phyloP scores from a whole-genome alignment of 116 monocot species.

The Phalaenopsis hybrid region DNA sequence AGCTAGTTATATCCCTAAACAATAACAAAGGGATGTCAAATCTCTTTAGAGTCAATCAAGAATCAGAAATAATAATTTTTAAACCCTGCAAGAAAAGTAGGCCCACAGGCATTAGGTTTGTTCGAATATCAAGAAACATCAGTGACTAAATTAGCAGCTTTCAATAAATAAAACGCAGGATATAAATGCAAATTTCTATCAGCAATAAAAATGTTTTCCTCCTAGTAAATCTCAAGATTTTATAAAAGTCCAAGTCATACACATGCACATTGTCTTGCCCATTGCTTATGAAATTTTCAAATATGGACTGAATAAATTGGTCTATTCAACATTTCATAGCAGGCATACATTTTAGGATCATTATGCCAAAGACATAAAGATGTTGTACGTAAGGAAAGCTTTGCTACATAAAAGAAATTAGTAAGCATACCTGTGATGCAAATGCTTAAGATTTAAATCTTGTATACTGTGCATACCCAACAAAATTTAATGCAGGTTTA shows the following conservation, averaged over 20 bases:
- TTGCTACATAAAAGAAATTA: background rate
- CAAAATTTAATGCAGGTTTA: background rate
- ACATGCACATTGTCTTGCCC: background rate
- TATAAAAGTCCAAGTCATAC: background rate
- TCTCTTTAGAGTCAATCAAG: background rate
- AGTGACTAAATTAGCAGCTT: background rate
- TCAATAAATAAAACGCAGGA: background rate
- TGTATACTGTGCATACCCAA: background rate
- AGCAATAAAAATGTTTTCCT: background rate
- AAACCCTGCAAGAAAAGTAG: background rate
- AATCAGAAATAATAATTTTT: background rate
- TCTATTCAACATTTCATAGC: background rate
- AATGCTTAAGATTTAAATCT: background rate
- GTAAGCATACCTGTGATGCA: background rate
- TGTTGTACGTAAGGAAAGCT: background rate
- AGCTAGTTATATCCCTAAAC: background rate
- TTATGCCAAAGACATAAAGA: background rate
- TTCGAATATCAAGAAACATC: background rate
- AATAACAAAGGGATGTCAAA: background rate
- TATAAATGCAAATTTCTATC: background rate
- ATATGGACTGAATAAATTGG: background rate
- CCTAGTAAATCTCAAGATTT: background rate
- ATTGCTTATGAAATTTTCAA: background rate
- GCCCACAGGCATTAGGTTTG: background rate
- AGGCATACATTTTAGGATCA: background rate